Evolutionary conservation across 1,139 yeast genomes (phyloP).

Genomic region (Barnettozyma hawaiiensis): DNA sequence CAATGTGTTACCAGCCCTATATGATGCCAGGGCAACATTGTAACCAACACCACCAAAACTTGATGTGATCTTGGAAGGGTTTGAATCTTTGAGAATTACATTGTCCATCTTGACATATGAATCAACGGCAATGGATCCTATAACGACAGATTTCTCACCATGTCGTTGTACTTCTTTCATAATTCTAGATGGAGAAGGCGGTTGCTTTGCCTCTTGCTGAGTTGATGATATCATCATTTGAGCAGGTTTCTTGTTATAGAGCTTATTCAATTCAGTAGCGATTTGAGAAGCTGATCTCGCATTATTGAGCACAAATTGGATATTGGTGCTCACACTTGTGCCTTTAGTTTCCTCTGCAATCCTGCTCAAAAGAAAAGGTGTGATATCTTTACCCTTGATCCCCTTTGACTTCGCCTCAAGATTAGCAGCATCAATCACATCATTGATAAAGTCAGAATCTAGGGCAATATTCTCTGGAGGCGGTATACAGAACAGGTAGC

Average conservation of each 20-base stretch:
- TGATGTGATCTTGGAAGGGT: constrained; percentile 55
- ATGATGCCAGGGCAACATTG: constrained; percentile 60
- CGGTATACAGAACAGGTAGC: constrained; percentile 76
- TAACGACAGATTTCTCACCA: constrained; percentile 36
- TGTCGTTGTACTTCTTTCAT: constrained; percentile 1
- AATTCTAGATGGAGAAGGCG: background rate
- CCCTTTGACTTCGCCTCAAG: constrained; percentile 48
- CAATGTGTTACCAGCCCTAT: constrained; percentile 22
- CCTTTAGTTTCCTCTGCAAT: constrained; percentile 68
- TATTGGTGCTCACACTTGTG: constrained; percentile 61
- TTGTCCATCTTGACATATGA: constrained; percentile 43
- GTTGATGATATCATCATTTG: no score
- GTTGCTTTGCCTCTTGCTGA: no score
- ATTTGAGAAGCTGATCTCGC: constrained; percentile 65
- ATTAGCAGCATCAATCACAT: constrained; percentile 54
- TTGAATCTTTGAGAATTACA: constrained; percentile 52
- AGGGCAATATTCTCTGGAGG: constrained; percentile 66
- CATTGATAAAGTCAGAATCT: constrained; percentile 45
- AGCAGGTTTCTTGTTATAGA: no score
- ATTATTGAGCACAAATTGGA: constrained; percentile 72
- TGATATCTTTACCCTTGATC: constrained; percentile 64
- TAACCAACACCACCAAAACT: constrained; percentile 83
- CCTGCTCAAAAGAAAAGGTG: constrained; percentile 68
- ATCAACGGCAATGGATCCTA: constrained; percentile 79
- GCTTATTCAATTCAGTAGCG: constrained; percentile 40